These are phyloP conservation scores for Aulographum hederae DNA, from an alignment of 2,329 filamentous ascomycete species.

Conservation along the genomic window DNA sequence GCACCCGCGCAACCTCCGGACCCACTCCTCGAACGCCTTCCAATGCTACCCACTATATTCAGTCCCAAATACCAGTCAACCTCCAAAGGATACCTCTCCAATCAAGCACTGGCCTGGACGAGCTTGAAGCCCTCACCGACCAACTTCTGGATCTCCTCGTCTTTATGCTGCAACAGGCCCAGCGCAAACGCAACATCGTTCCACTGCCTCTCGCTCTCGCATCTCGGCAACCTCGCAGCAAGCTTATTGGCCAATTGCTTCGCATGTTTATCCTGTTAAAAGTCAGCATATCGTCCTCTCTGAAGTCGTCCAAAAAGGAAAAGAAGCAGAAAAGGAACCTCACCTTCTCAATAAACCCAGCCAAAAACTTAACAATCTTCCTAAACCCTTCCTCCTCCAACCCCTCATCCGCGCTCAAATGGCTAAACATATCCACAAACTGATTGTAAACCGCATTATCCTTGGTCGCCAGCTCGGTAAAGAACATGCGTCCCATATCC, in stretches of 20 bases:
- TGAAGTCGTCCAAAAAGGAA: slow-evolving; percentile 2
- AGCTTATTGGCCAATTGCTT: slow-evolving; percentile 87
- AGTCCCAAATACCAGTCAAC: no score
- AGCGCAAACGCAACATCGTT: slow-evolving; percentile 91
- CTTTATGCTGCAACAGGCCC: slow-evolving; percentile 78
- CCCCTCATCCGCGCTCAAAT: slow-evolving; percentile 64
- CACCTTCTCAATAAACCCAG: slow-evolving; percentile 96
- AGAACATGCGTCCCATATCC: slow-evolving; percentile 94
- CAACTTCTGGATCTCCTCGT: slow-evolving; percentile 68
- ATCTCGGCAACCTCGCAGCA: slow-evolving; percentile 65
- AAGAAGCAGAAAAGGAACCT: no score
- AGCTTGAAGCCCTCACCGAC: slow-evolving; percentile 54
- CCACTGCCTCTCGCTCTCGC: slow-evolving; percentile 90
- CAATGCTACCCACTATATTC: no score
- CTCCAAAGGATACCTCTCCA: no score
- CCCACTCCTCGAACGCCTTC: no score
- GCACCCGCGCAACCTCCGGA: no score
- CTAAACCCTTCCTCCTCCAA: slow-evolving; percentile 75
- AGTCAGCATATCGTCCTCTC: not conserved
- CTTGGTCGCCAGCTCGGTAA: slow-evolving; percentile 90
- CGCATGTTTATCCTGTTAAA: slow-evolving; percentile 74
- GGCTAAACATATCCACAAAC: slow-evolving; percentile 96
- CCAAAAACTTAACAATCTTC: slow-evolving; percentile 77
- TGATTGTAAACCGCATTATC: slow-evolving; percentile 99
- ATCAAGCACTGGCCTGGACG: no score